Base-by-base conservation (phyloP, 495 filamentous ascomycete species). In the Aspergillus egyptiacus region DNA sequence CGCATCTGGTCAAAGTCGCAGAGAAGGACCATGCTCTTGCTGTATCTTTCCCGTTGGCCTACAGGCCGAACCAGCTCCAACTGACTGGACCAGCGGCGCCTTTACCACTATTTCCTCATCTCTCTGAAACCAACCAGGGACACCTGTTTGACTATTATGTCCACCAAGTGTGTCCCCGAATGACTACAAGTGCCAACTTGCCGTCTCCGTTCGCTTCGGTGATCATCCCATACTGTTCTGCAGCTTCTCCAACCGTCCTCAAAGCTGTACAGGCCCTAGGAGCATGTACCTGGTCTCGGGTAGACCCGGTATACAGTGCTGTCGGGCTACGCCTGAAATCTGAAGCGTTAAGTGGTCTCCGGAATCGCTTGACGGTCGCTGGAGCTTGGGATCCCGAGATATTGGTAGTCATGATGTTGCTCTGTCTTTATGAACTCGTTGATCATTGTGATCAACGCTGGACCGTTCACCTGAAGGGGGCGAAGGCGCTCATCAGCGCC, bases 341-440 rank as follows among this genome's bases (percentile, higher is more conserved):
- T 2, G 61, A 63, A 37, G 62, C 66, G 5, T 37, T 72, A 10
- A 57, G 55, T n/a, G 69, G 65, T 36, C 69, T 74, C 15, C 69
- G 68, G 14, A 53, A 57, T 18, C 63, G 60, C 17, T 52, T 74
- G 4, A 51, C 63, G 6, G 48, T 30, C 2, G 58, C 64, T 24
- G 68, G 59, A 8, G 57, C 31, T 4, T 65, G 56, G 13, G 64
- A 72, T 30, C 66, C 70, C 0, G 69, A 74, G 49, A 52, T 71
- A 1, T 44, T 74, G 22, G 62, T 67, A 2, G 62, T 70, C 24
- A 72, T 74, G 69, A 70, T 74, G 58, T 66, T 74, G 62, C 54
- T 74, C 15, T 74, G 69, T 48, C 61, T 71, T 0, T 74, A 68
- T 48, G 70, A 74, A 46, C 72, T 74, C 40, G 62, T 72, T 18